phyloP scores from a whole-genome alignment of 2,329 filamentous ascomycete species.

The Chaetomiaceae sp. region DNA sequence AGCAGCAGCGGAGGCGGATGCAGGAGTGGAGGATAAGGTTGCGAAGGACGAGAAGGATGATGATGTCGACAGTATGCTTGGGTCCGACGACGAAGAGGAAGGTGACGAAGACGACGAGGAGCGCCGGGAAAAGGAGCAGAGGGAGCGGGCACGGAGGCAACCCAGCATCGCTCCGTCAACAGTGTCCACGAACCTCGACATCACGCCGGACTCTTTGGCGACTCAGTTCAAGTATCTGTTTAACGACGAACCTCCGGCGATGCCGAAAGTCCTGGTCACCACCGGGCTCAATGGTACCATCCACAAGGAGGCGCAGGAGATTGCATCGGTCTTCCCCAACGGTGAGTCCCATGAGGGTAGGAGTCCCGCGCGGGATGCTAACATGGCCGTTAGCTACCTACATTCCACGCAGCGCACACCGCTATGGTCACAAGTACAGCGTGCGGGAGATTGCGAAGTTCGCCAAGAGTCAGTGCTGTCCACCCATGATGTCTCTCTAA shows the following conservation, averaged over 20 bases:
- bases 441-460: constrained; percentile 86
- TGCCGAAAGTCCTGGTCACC: constrained; percentile 86
- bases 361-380: not conserved
- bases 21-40: constrained; percentile 37
- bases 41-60: constrained; percentile 51
- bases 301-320: constrained; percentile 73
- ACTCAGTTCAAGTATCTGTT: constrained; percentile 62
- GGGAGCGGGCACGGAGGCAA: constrained; percentile 44
- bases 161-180: constrained; percentile 54
- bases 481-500: not conserved
- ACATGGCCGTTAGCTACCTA: constrained; percentile 36
- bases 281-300: constrained; percentile 86
- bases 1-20: constrained; percentile 38
- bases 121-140: constrained; percentile 40
- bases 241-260: constrained; percentile 52
- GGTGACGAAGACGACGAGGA: constrained; percentile 36
- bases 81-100: constrained; percentile 49
- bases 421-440: constrained; percentile 84
- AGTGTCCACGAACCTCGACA: constrained; percentile 59
- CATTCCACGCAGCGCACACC: constrained; percentile 78
- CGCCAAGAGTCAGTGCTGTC: constrained; percentile 55
- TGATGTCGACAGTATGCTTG: constrained; percentile 77
- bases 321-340: constrained; percentile 82
- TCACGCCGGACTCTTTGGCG: constrained; percentile 56
- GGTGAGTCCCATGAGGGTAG: constrained; percentile 46